Percentiles rank a stretch among this genome's conserved stretches.
phyloP scores from a whole-genome alignment of 768 basidiomycete species.

The Mycena floridula region DNA sequence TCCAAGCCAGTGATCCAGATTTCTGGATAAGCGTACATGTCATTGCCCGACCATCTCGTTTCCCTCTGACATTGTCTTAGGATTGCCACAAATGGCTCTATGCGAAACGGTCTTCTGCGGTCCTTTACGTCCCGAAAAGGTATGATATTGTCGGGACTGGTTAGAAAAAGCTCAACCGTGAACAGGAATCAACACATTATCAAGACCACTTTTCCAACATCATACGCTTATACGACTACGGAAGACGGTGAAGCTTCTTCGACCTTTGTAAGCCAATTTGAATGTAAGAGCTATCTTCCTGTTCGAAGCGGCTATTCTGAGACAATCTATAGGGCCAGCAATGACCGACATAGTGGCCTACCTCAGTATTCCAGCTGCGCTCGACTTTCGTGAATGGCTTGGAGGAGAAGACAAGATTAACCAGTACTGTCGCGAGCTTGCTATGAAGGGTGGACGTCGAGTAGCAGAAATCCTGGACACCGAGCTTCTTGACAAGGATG shows the following conservation, averaged over 20 bases:
- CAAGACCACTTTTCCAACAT: background rate
- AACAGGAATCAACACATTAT: conserved; percentile 7
- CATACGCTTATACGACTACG: background rate
- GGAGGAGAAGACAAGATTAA: conserved; percentile 60
- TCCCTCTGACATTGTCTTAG: conserved; percentile 20
- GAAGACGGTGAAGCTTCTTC: background rate
- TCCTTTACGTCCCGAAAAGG: conserved; percentile 58
- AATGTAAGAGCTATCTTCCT: background rate
- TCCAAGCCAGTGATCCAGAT: conserved; percentile 51
- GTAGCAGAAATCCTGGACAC: conserved; percentile 49
- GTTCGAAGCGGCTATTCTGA: background rate
- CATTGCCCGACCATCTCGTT: background rate
- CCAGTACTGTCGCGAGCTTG: conserved; percentile 50
- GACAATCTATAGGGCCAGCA: background rate
- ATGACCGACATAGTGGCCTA: background rate
- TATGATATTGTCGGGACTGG: conserved; percentile 16
- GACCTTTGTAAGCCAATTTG: background rate
- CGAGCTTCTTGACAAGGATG: conserved; percentile 41
- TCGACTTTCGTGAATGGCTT: conserved; percentile 55
- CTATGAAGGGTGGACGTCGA: conserved; percentile 43
- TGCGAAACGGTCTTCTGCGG: conserved; percentile 48
- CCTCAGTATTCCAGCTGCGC: conserved; percentile 26
- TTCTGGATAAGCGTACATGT: conserved; percentile 62
- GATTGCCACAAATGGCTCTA: conserved; percentile 75
- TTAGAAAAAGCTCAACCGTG: background rate